Percentiles rank a stretch among this genome's conserved stretches.
Conservation (phyloP, 169 alveolate genomes). For the Perkinsus olseni region DNA sequence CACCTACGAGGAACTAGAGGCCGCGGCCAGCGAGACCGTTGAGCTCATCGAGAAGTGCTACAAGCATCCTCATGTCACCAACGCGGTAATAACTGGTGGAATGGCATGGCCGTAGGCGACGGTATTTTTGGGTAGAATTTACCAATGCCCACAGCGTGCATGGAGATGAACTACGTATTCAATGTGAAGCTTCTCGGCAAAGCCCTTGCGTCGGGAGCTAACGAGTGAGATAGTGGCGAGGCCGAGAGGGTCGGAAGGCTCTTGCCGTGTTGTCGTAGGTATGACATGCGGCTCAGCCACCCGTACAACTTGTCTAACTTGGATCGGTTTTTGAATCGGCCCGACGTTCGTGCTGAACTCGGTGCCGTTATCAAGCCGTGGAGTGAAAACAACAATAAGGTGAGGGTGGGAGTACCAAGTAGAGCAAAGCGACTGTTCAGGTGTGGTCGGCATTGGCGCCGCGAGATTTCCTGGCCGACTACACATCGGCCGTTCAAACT, state of each 20-base stretch:
- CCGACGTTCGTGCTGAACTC: constrained; percentile 2
- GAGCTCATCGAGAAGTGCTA: not conserved
- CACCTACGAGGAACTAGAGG: not conserved
- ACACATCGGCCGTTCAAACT: not conserved
- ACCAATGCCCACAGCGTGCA: not conserved
- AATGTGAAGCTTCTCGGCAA: not conserved
- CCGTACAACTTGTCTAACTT: not conserved
- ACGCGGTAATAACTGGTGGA: not conserved
- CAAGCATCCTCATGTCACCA: not conserved
- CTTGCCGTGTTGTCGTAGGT: not conserved
- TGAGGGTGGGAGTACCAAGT: not conserved
- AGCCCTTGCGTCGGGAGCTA: not conserved
- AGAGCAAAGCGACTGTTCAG: not conserved
- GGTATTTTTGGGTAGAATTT: not conserved
- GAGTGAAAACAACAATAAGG: not conserved
- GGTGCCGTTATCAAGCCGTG: not conserved
- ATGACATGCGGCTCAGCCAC: not conserved
- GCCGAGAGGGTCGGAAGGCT: no score
- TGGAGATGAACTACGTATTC: not conserved
- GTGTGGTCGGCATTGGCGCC: not conserved
- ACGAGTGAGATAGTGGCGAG: not conserved
- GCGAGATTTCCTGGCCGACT: not conserved
- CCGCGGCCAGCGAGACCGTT: not conserved
- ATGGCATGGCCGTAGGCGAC: not conserved
- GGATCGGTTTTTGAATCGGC: not conserved